Evolutionary conservation across 2,329 filamentous ascomycete species (phyloP).

Genomic region (Arthrinium puccinioides): DNA sequence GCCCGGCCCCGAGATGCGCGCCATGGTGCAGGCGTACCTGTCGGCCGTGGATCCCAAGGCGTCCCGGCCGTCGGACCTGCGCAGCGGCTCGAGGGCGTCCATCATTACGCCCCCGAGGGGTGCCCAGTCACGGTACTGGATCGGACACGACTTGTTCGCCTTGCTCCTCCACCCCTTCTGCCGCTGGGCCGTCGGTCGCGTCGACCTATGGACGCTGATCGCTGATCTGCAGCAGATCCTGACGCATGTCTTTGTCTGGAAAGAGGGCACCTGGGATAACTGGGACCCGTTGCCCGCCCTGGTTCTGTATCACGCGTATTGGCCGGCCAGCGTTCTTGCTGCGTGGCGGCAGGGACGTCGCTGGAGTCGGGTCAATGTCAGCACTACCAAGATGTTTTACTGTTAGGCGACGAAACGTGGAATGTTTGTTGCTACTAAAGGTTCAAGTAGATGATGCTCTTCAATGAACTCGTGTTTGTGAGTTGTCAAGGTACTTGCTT

Average conservation of each 20-base stretch:
- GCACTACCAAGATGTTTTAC: slow-evolving; percentile 41
- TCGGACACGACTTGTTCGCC: slow-evolving; percentile 57
- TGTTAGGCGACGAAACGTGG: background rate
- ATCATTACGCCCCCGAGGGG: slow-evolving; percentile 14
- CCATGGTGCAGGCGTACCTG: slow-evolving; percentile 47
- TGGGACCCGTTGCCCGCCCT: slow-evolving; percentile 52
- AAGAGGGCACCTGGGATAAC: slow-evolving; percentile 43
- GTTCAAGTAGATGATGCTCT: background rate
- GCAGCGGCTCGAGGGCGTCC: background rate
- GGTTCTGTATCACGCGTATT: slow-evolving; percentile 50
- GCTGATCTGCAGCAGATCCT: slow-evolving; percentile 20
- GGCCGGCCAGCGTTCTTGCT: slow-evolving; percentile 42
- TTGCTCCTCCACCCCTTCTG: slow-evolving; percentile 39
- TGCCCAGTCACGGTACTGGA: slow-evolving; percentile 46
- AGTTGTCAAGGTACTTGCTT: no score
- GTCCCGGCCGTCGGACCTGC: no score
- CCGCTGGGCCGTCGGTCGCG: slow-evolving; percentile 18
- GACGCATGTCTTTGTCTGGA: slow-evolving; percentile 39
- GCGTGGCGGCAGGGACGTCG: slow-evolving; percentile 34
- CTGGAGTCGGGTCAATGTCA: slow-evolving; percentile 63
- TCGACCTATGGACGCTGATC: slow-evolving; percentile 11
- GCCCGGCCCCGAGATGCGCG: slow-evolving; percentile 28
- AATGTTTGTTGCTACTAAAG: no score
- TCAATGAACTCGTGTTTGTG: no score
- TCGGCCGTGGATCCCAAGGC: slow-evolving; percentile 25